phyloP scores from a whole-genome alignment of 176 grass and related monocot species.

The Oryza punctata region DNA sequence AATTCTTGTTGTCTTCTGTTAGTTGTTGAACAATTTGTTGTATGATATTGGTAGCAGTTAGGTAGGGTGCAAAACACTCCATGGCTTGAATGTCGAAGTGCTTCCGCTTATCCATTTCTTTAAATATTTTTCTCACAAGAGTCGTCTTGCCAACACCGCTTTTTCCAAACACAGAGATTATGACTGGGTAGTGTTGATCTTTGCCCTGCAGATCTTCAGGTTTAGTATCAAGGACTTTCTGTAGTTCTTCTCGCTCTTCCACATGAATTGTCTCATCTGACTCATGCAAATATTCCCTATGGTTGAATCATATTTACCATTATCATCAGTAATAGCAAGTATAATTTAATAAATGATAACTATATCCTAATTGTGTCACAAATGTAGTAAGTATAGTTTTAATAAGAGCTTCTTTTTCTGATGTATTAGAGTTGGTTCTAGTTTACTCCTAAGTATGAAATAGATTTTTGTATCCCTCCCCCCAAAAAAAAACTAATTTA shows the following conservation, averaged over 20 bases:
- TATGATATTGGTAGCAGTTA: slow-evolving; percentile 7
- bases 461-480: too few species aligned
- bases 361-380: too few species aligned
- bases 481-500: too few species aligned
- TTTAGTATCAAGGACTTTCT: background rate
- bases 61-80: slow-evolving; percentile 3
- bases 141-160: slow-evolving; percentile 30
- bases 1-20: background rate
- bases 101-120: background rate
- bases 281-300: background rate
- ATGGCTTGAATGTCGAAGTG: background rate
- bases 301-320: background rate
- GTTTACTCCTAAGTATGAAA: too few species aligned
- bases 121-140: slow-evolving; percentile 4
- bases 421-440: too few species aligned
- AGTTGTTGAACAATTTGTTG: slow-evolving; percentile 6
- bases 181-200: background rate
- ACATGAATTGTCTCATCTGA: background rate
- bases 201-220: background rate
- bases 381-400: too few species aligned
- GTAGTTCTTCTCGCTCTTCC: background rate
- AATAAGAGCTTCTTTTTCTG: too few species aligned
- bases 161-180: slow-evolving; percentile 1
- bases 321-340: background rate
- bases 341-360: too few species aligned